A percentile compares a stretch with the other conserved stretches of the same genome.
These are phyloP conservation scores for Eimeria nieschulzi DNA, from an alignment of 169 alveolate genomes.

Conservation along the genomic window DNA sequence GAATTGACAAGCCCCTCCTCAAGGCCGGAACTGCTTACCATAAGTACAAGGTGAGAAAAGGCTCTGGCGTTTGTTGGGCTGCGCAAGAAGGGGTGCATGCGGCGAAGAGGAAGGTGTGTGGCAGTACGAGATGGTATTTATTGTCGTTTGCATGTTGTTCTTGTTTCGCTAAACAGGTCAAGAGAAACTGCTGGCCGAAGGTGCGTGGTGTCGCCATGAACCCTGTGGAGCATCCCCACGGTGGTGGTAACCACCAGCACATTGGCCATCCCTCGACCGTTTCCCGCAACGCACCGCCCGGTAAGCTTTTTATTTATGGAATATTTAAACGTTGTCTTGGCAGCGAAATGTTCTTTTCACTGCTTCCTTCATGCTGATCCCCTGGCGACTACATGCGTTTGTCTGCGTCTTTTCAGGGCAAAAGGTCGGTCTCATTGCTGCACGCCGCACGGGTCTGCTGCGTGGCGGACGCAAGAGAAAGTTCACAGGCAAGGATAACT, in stretches of 20 bases:
- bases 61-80: too few species aligned
- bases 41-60: constrained; percentile 92
- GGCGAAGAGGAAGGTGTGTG: too few species aligned
- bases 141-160: neutral
- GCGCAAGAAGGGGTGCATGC: too few species aligned
- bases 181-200: constrained; percentile 99
- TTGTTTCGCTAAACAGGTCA: constrained; percentile 61
- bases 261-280: constrained; percentile 99
- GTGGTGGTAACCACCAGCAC: constrained; percentile 99
- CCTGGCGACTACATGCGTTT: neutral
- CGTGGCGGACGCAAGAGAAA: constrained; percentile 96
- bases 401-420: constrained; percentile 91
- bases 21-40: constrained; percentile 99
- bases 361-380: neutral
- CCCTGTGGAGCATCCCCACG: constrained; percentile 99
- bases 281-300: constrained; percentile 96
- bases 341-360: neutral
- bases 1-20: constrained; percentile 98
- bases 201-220: constrained; percentile 99
- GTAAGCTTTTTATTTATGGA: neutral
- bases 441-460: constrained; percentile 99
- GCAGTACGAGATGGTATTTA: neutral
- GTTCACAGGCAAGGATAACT: constrained; percentile 76
- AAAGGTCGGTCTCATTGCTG: constrained; percentile 99
- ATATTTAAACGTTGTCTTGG: neutral